Conservation (phyloP, 2,329 filamentous ascomycete species). For the Didymella pinodella region DNA sequence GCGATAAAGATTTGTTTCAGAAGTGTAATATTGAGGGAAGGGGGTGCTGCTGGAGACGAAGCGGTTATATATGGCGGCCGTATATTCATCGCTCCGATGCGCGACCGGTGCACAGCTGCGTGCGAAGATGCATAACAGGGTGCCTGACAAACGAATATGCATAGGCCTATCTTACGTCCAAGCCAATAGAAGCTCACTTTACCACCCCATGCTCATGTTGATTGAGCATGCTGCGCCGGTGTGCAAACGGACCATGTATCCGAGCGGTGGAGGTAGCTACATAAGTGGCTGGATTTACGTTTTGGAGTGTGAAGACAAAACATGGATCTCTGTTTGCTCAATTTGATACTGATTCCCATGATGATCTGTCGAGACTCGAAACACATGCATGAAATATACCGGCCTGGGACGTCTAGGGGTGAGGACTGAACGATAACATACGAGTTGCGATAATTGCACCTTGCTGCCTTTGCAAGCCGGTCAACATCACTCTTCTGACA, state of each 20-base stretch:
- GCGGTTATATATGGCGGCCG: neutral
- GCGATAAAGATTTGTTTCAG: neutral
- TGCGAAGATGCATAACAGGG: neutral
- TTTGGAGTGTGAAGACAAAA: neutral
- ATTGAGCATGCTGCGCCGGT: neutral
- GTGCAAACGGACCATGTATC: slow-evolving; percentile 2
- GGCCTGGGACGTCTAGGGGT: too few species aligned
- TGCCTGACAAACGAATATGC: slow-evolving; percentile 2
- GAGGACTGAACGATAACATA: too few species aligned
- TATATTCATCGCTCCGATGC: neutral
- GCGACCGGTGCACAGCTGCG: too few species aligned
- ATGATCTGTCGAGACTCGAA: too few species aligned
- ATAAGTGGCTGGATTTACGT: neutral
- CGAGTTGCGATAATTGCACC: too few species aligned
- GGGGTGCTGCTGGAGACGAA: neutral
- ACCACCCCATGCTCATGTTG: neutral
- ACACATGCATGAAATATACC: too few species aligned
- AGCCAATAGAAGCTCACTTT: neutral
- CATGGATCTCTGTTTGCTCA: neutral
- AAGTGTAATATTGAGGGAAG: neutral
- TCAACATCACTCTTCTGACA: too few species aligned
- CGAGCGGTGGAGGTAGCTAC: neutral
- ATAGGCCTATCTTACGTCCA: neutral
- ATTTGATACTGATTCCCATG: neutral
- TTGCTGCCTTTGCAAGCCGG: too few species aligned